Percentiles rank a stretch among this genome's conserved stretches.
Evolutionary conservation across 352 stramenopile genomes (phyloP).

Genomic region (Peronospora farinosa): DNA sequence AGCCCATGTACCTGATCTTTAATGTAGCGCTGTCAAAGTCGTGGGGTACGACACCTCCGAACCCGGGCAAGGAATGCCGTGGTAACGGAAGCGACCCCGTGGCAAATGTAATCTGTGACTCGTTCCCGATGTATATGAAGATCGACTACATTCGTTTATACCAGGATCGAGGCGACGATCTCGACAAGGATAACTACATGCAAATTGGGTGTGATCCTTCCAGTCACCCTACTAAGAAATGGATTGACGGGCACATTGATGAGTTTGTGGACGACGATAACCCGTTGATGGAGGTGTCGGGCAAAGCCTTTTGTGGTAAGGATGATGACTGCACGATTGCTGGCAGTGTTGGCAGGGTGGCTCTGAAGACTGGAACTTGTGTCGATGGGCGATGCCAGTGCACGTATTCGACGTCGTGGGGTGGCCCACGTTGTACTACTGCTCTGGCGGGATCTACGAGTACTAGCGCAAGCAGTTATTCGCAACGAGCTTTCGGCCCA

Average conservation of each 20-base stretch:
- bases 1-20: conserved; percentile 89
- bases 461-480: conserved; percentile 20
- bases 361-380: conserved; percentile 34
- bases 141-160: conserved; percentile 87
- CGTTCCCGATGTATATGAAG: conserved; percentile 54
- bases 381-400: conserved; percentile 35
- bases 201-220: conserved; percentile 34
- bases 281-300: conserved; percentile 35
- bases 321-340: conserved; percentile 55
- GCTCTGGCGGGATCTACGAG: conserved; percentile 25
- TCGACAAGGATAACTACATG: conserved; percentile 34
- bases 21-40: conserved; percentile 88
- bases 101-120: conserved; percentile 42
- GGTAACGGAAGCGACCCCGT: conserved; percentile 26
- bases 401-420: conserved; percentile 30
- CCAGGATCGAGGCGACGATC: conserved; percentile 44
- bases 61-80: too few relatives aligned
- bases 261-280: conserved; percentile 53
- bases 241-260: conserved; percentile 41
- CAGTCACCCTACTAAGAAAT: conserved; percentile 39
- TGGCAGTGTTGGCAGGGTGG: conserved; percentile 5
- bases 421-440: conserved; percentile 46
- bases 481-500: conserved; percentile 41
- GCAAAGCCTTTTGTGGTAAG: conserved; percentile 41
- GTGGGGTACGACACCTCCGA: too few relatives aligned